A percentile compares a stretch with the other conserved stretches of the same genome.
These are phyloP conservation scores for Coemansia sp. DNA, from an alignment of 371 early-diverging fungal species.

Conservation along the genomic window DNA sequence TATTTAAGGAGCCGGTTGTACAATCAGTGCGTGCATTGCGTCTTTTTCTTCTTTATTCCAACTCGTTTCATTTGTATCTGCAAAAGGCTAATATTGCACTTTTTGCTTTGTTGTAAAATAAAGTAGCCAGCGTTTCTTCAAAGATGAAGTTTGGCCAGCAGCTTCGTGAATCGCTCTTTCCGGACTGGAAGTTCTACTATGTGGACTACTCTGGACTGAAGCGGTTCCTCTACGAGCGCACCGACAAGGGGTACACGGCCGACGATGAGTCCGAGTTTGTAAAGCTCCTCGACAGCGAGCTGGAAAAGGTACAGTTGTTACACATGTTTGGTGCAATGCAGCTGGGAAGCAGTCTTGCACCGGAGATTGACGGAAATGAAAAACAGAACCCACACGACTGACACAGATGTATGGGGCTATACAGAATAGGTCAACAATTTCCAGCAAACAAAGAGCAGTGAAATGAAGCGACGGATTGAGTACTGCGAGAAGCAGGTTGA, in stretches of 20 bases:
- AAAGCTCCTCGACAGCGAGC: conserved; percentile 81
- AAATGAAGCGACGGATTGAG: conserved; percentile 79
- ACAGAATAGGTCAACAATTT: conserved; percentile 87
- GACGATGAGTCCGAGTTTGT: conserved; percentile 86
- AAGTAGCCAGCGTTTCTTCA: not conserved
- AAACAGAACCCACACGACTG: not conserved
- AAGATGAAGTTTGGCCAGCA: conserved; percentile 94
- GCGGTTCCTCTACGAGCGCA: conserved; percentile 69
- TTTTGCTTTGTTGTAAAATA: not conserved
- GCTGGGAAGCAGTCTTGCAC: not conserved
- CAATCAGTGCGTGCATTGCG: conserved; percentile 1
- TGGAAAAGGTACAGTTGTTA: conserved; percentile 66
- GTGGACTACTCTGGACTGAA: conserved; percentile 91
- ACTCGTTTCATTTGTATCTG: not conserved
- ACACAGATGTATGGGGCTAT: no score
- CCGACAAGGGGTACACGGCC: conserved; percentile 58
- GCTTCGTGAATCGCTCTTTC: conserved; percentile 75
- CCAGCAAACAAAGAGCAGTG: conserved; percentile 85
- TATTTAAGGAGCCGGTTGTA: conserved; percentile 2
- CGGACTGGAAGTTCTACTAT: conserved; percentile 90
- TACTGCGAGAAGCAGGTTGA: conserved; percentile 70
- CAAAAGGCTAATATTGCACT: not conserved
- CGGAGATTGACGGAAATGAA: not conserved
- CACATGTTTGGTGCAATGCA: not conserved
- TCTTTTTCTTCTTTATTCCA: conserved; percentile 7